A percentile compares a stretch with the other conserved stretches of the same genome.
Conservation (phyloP, 768 basidiomycete genomes). For the Boletus reticulatus region DNA sequence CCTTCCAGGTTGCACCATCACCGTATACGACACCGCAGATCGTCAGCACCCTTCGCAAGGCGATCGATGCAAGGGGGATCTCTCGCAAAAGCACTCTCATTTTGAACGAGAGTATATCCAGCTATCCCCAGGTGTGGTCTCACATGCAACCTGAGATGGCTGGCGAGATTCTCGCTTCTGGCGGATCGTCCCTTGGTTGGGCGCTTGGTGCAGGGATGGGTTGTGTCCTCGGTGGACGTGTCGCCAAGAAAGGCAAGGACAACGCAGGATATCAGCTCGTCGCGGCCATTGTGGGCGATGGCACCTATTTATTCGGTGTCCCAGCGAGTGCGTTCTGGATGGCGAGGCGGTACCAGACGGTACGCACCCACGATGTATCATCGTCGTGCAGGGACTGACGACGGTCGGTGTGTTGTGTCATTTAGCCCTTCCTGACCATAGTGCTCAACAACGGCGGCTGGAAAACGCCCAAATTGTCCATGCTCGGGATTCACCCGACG, state of each 20-base stretch:
- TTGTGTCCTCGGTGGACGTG: conserved; percentile 43
- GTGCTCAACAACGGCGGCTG: conserved; percentile 73
- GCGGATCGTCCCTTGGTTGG: conserved; percentile 70
- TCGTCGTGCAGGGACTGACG: not conserved
- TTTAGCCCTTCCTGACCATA: conserved; percentile 66
- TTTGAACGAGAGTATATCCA: conserved; percentile 65
- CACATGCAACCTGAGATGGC: conserved; percentile 54
- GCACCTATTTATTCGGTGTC: conserved; percentile 64
- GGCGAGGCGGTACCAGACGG: conserved; percentile 64
- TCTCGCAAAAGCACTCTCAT: conserved; percentile 44
- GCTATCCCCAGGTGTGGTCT: conserved; percentile 51
- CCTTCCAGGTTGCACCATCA: conserved; percentile 14
- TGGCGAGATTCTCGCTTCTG: conserved; percentile 53
- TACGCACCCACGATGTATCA: conserved; percentile 26
- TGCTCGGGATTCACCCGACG: conserved; percentile 61
- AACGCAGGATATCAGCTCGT: conserved; percentile 48
- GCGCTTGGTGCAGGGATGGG: conserved; percentile 65
- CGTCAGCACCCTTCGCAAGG: conserved; percentile 44
- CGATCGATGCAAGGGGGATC: conserved; percentile 32
- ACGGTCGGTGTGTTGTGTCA: not conserved
- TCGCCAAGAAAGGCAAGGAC: conserved; percentile 17
- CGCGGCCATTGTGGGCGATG: conserved; percentile 64
- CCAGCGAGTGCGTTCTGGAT: conserved; percentile 73
- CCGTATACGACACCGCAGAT: conserved; percentile 46
- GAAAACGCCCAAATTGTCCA: conserved; percentile 62